These are phyloP conservation scores for Alternaria triticina DNA, from an alignment of 2,329 filamentous ascomycete genomes.

Conservation along the genomic window DNA sequence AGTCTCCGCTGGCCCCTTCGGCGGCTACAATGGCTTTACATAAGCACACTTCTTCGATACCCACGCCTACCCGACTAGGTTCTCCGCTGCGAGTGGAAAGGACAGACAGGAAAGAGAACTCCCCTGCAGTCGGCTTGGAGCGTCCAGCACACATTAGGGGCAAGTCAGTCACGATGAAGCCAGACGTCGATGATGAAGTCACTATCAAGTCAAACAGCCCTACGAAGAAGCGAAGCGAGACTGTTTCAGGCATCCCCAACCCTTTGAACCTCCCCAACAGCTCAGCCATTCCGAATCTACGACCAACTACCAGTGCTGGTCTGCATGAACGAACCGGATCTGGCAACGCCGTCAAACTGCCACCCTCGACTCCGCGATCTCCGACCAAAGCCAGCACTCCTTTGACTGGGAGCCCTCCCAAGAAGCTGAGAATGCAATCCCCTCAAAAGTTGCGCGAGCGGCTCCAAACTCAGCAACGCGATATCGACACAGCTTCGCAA, in stretches of 20 bases:
- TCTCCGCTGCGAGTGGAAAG: slow-evolving; percentile 53
- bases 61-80: slow-evolving; percentile 50
- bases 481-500: slow-evolving; percentile 72
- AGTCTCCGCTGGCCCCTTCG: slow-evolving; percentile 41
- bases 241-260: slow-evolving; percentile 58
- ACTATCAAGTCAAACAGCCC: slow-evolving; percentile 49
- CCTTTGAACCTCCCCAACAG: slow-evolving; percentile 7
- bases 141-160: slow-evolving; percentile 30
- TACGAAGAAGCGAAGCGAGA: slow-evolving; percentile 54
- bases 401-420: slow-evolving; percentile 25
- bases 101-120: slow-evolving; percentile 48
- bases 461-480: slow-evolving; percentile 79
- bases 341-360: slow-evolving; percentile 65
- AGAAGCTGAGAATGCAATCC: slow-evolving; percentile 60
- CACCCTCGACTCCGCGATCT: slow-evolving; percentile 51
- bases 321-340: slow-evolving; percentile 57
- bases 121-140: slow-evolving; percentile 41
- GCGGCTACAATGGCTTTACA: slow-evolving; percentile 32
- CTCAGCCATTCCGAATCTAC: slow-evolving; percentile 58
- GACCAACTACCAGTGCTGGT: slow-evolving; percentile 53
- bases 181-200: slow-evolving; percentile 42
- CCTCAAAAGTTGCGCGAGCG: slow-evolving; percentile 78
- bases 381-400: slow-evolving; percentile 32
- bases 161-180: slow-evolving; percentile 27
- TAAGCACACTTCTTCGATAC: slow-evolving; percentile 49